Percentiles rank a stretch among this genome's conserved stretches.
Conservation (phyloP, 805 yeast species). For the Metschnikowia gelsemii region DNA sequence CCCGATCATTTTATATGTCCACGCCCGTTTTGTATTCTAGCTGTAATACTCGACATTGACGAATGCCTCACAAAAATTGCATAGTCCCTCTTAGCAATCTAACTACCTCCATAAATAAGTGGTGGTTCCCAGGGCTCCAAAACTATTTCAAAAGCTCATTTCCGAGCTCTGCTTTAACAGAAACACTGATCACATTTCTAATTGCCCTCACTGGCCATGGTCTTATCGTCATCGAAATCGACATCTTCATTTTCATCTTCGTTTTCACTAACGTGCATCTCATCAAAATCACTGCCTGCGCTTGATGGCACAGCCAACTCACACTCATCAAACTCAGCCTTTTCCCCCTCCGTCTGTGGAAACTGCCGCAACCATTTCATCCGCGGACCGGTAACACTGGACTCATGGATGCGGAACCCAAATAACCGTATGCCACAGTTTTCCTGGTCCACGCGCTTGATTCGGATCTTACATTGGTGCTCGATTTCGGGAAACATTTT, state of each 20-base stretch:
- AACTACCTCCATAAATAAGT: too few relatives aligned
- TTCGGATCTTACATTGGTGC: slow-evolving; percentile 62
- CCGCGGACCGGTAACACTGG: slow-evolving; percentile 81
- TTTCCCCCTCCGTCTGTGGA: slow-evolving; percentile 63
- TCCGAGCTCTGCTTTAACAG: background rate
- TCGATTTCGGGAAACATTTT: slow-evolving; percentile 91
- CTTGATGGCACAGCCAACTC: slow-evolving; percentile 55
- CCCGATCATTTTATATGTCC: too few relatives aligned
- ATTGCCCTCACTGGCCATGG: slow-evolving; percentile 42
- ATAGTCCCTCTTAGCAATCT: too few relatives aligned
- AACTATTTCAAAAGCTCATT: background rate
- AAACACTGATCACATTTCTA: too few relatives aligned
- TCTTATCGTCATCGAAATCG: slow-evolving; percentile 39
- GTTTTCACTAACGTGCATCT: slow-evolving; percentile 26
- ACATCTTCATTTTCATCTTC: too few relatives aligned
- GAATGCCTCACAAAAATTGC: too few relatives aligned
- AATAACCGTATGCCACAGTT: slow-evolving; percentile 73
- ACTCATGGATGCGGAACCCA: slow-evolving; percentile 81
- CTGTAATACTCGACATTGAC: too few relatives aligned
- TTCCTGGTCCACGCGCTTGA: slow-evolving; percentile 46
- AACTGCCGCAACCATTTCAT: slow-evolving; percentile 90
- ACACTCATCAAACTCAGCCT: slow-evolving; percentile 61
- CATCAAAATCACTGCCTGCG: slow-evolving; percentile 25
- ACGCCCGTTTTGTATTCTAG: too few relatives aligned
- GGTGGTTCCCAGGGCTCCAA: background rate